These are phyloP conservation scores for Naganishia sp. DNA, from an alignment of 1,284 basidiomycete species.

Conservation along the genomic window DNA sequence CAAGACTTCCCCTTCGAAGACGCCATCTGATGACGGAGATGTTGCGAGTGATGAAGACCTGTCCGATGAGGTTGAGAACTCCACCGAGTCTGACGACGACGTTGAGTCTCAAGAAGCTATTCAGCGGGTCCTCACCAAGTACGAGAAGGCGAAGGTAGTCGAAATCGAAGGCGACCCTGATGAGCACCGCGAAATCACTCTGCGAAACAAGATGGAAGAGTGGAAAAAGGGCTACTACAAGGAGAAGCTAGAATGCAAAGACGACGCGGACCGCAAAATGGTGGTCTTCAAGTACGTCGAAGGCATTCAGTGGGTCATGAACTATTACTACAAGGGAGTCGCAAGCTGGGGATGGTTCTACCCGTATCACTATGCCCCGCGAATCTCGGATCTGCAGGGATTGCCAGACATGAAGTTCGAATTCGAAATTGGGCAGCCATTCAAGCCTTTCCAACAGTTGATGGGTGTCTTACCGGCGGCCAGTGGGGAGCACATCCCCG, in stretches of 20 bases:
- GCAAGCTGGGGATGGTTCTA: constrained; percentile 99
- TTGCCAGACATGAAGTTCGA: constrained; percentile 78
- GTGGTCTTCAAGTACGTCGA: constrained; percentile 83
- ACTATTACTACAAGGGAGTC: constrained; percentile 96
- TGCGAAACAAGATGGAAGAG: constrained; percentile 81
- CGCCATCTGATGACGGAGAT: constrained; percentile 43
- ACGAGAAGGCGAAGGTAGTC: constrained; percentile 76
- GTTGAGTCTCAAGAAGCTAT: constrained; percentile 69
- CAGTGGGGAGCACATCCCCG: constrained; percentile 82
- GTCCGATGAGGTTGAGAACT: constrained; percentile 39
- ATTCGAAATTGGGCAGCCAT: constrained; percentile 85
- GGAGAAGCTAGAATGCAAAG: constrained; percentile 78
- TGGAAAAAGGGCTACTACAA: constrained; percentile 92
- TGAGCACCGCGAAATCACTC: constrained; percentile 67
- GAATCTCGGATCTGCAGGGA: constrained; percentile 78
- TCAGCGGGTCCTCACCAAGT: constrained; percentile 81
- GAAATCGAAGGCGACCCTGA: constrained; percentile 71
- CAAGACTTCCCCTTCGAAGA: constrained; percentile 66
- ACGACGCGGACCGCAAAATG: constrained; percentile 65
- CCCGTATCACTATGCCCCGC: constrained; percentile 93
- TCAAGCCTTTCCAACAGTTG: constrained; percentile 92
- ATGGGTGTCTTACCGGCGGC: constrained; percentile 96
- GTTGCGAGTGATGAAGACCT: constrained; percentile 42
- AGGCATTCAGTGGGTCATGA: constrained; percentile 97
- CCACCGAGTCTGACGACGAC: constrained; percentile 50